These are phyloP conservation scores for Echinosophora koreensis DNA, from an alignment of 306 rosid species.

Conservation along the genomic window DNA sequence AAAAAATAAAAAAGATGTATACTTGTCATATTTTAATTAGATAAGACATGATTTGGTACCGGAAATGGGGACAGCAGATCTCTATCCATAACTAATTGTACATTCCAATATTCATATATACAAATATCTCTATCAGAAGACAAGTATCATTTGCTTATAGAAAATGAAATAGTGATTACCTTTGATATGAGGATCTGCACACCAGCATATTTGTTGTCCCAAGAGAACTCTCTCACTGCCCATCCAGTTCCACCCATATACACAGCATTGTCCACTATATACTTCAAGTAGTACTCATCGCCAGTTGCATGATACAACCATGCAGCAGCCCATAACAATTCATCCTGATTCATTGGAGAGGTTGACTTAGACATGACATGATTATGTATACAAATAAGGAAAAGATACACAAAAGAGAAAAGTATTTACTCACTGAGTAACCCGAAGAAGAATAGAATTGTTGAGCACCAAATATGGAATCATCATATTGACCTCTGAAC, in stretches of 20 bases:
- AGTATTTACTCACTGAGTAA: conserved; percentile 61
- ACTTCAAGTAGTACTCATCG: conserved; percentile 77
- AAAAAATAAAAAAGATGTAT: no score
- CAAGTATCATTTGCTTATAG: background rate
- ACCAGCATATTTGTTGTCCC: conserved; percentile 95
- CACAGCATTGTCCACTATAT: conserved; percentile 75
- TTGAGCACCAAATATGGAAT: conserved; percentile 61
- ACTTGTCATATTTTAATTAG: no score
- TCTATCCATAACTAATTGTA: background rate
- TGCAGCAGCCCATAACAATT: conserved; percentile 85
- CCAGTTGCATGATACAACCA: conserved; percentile 82
- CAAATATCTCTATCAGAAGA: background rate
- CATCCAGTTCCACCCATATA: conserved; percentile 90
- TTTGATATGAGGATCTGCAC: conserved; percentile 77
- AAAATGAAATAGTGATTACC: conserved; percentile 49
- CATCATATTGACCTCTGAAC: conserved; percentile 79
- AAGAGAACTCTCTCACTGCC: conserved; percentile 86
- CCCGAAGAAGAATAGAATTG: conserved; percentile 81
- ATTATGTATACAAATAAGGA: background rate
- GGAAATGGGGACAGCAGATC: no score
- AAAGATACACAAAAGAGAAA: background rate
- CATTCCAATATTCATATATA: background rate
- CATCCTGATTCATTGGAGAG: conserved; percentile 66
- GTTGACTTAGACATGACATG: background rate
- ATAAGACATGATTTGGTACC: no score